Evolutionary conservation across 495 filamentous ascomycete species (phyloP), one percentile per base, ranked within the genome.

Genomic region (Paragyromitra xinjiangensis): DNA sequence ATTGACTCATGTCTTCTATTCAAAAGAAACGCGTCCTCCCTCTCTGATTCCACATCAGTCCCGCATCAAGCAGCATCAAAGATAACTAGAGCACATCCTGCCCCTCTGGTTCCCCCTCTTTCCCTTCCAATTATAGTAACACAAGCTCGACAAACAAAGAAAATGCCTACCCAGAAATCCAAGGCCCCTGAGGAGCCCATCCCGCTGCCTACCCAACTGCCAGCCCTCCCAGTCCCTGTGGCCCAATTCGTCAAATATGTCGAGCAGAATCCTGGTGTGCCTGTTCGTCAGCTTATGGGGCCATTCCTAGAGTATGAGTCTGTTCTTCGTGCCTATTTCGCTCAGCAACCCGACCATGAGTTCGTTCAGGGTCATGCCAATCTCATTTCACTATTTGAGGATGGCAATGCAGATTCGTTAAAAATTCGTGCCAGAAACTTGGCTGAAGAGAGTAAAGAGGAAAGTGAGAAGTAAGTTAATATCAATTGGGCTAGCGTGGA

Each of bases 281-380:
- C 89, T 2, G 84, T 94, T 65, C 72, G 69, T 0, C 83, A 92
- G 26, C 81, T 94, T 29, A 81, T 93, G 50, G 83, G 87, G 72
- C 93, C 92, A 0, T 95, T 89, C 83, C 89, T 90, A 73, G 82
- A 87, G 9, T 93, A 88, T 68, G 93, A 95, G 74, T 86, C 88
- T 24, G 86, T 87, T 61, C 83, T 93, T 6, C 90, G 93, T 29
- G 89, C 90, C 80, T 82, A 89, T 34, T 95, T 89, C 80, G 92
- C 93, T 48, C 92, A 94, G 83, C 84, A 91, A 11, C 89, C 90
- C 2, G 81, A 85, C 24, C 87, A 92, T 77, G 83, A 87, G 11
- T 82, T 86, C 50, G 83, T 92, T 24, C 83, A 88, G 50, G 88
- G 92, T 77, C 87, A 87, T 26, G 83, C 91, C 83, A 96, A 94